Conservation (phyloP, 1,284 basidiomycete species). For the Cryptococcus deneoformans region DNA sequence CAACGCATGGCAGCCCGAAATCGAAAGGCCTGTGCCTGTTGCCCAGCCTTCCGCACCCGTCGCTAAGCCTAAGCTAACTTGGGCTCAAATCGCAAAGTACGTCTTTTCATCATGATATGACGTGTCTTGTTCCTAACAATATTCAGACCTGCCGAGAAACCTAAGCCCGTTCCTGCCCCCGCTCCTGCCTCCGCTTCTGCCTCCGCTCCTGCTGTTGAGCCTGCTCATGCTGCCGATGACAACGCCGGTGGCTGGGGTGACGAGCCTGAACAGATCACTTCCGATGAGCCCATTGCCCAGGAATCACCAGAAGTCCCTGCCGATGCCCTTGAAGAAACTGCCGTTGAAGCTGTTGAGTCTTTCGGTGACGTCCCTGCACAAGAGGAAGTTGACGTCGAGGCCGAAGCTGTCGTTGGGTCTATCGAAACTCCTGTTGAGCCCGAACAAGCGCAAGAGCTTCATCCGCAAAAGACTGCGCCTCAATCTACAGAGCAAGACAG, state of each 20-base stretch:
- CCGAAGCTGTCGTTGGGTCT: conserved; percentile 10
- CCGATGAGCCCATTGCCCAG: conserved; percentile 26
- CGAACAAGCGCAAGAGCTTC: conserved; percentile 11
- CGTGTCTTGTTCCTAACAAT: neutral
- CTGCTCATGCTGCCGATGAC: neutral
- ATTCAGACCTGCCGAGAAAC: conserved; percentile 46
- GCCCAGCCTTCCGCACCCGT: conserved; percentile 19
- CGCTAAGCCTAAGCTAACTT: conserved; percentile 49
- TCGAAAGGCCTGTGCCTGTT: conserved; percentile 29
- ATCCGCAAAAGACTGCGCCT: conserved; percentile 17
- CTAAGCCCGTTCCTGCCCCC: conserved; percentile 58
- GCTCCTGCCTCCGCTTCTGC: conserved; percentile 55
- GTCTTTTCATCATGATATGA: neutral
- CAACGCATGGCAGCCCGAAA: conserved; percentile 34
- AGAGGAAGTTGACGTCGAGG: conserved; percentile 17
- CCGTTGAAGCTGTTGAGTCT: conserved; percentile 11
- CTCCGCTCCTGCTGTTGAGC: conserved; percentile 22
- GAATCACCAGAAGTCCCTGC: conserved; percentile 17
- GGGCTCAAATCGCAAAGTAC: conserved; percentile 53
- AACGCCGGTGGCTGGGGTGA: too few relatives aligned
- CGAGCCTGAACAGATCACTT: conserved; percentile 27
- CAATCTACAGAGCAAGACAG: conserved; percentile 15
- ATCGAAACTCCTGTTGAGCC: conserved; percentile 1
- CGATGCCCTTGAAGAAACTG: conserved; percentile 14
- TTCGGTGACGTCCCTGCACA: conserved; percentile 18